A percentile compares a stretch with the other conserved stretches of the same genome.
Conservation (phyloP, 495 filamentous ascomycete genomes). For the Immersiella caudata region DNA sequence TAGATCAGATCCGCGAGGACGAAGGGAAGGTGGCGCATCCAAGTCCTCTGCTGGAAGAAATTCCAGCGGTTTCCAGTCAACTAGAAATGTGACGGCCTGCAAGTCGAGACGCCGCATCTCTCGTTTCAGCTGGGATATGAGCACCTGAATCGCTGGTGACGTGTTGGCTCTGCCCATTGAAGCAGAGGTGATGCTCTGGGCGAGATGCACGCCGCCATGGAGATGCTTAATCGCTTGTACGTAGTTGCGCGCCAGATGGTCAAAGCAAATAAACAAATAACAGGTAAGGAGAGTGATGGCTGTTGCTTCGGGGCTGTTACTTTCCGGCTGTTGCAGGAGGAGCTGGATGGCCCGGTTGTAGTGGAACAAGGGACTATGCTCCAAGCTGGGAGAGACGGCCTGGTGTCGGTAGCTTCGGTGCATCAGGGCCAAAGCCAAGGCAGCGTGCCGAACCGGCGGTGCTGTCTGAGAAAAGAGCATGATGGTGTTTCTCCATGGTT, state of each 20-base stretch:
- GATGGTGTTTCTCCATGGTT: neutral
- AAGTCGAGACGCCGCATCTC: neutral
- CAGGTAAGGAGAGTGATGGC: neutral
- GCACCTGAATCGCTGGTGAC: neutral
- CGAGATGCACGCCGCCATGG: neutral
- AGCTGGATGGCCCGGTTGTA: neutral
- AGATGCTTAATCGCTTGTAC: slow-evolving; percentile 7
- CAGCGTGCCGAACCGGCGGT: neutral
- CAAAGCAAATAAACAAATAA: neutral
- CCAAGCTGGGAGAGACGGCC: neutral
- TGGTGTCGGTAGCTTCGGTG: neutral
- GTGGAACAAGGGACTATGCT: neutral
- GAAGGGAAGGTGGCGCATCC: neutral
- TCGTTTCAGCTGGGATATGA: neutral
- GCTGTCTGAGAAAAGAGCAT: neutral
- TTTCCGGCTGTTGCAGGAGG: neutral
- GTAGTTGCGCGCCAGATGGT: neutral
- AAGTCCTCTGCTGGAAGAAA: neutral
- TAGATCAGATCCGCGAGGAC: neutral
- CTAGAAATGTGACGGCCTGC: slow-evolving; percentile 2
- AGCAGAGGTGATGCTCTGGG: neutral
- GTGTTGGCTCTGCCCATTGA: neutral
- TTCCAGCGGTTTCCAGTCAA: slow-evolving; percentile 1
- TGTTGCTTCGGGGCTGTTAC: neutral
- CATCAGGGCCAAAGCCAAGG: neutral